Evolutionary conservation across 805 yeast genomes (phyloP), one percentile per base, ranked within the genome.

Genomic region (Kuraishia ogatae): DNA sequence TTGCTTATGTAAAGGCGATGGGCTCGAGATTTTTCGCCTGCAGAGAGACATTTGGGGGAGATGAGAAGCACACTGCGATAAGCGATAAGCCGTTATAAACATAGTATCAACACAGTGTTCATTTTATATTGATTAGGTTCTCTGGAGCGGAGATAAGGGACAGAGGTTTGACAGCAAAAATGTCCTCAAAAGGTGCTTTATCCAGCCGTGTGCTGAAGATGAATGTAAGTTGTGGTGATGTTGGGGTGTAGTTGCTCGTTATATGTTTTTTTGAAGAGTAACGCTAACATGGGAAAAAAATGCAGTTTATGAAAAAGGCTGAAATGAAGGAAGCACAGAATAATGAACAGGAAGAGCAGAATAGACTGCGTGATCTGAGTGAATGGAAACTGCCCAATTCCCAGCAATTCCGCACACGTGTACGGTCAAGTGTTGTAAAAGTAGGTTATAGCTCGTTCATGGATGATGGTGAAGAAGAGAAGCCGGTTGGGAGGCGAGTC

Each of bases 131-230:
- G n/a, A n/a, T n/a, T n/a, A n/a, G n/a, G n/a, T n/a, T n/a, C n/a
- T n/a, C n/a, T n/a, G n/a, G n/a, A n/a, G n/a, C n/a, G n/a, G n/a
- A n/a, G 17, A 35, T 17, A 15, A 35, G 7, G 4, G 4, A 15
- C 3, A 5, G n/a, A 35, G 3, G 13, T 35, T 35, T 35, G 26
- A 43, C 10, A 43, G 8, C 29, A 26, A 15, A 35, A 35, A 35
- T 35, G 43, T 35, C 43, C 3, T 35, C 43, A 11, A 51, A 51
- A 15, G 73, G 70, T 17, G 66, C 68, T 51, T 70, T 83, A 56
- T 86, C 94, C 26, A 80, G 81, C 62, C 78, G 90, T 62, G 88
- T 89, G 62, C 74, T 85, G 83, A 86, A 85, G 79, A 89, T 89
- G 97, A 89, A 89, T 50, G 59, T 55, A 43, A 48, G 59, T 57